Conservation (phyloP, 805 yeast genomes). For the Lipomyces mesembrius region DNA sequence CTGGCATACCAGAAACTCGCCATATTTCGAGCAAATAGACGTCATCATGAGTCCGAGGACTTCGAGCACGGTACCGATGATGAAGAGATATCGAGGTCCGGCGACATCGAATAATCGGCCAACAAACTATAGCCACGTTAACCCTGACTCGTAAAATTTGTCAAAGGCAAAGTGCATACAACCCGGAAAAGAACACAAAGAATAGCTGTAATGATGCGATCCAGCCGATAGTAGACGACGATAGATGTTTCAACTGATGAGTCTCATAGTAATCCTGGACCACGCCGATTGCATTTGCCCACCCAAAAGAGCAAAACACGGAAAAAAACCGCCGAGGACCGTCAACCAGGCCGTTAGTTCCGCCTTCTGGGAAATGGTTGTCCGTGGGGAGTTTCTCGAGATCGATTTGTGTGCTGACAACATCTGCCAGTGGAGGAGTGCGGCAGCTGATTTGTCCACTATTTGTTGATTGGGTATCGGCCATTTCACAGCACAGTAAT, state of each 20-base stretch:
- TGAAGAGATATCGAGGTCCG: constrained; percentile 38
- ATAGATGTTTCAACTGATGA: constrained; percentile 35
- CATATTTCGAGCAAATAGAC: background rate
- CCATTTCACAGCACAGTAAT: background rate
- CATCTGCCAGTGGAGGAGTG: background rate
- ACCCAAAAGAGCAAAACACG: constrained; percentile 62
- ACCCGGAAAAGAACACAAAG: constrained; percentile 39
- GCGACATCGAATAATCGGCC: constrained; percentile 44
- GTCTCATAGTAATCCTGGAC: constrained; percentile 43
- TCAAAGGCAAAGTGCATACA: background rate
- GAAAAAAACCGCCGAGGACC: constrained; percentile 61
- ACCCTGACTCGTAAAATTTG: background rate
- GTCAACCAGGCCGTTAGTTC: constrained; percentile 55
- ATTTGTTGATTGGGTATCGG: background rate
- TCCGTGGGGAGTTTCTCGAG: background rate
- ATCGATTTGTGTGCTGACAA: background rate
- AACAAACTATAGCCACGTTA: constrained; percentile 30
- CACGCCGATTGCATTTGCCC: constrained; percentile 44
- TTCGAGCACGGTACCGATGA: constrained; percentile 40
- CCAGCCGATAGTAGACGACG: constrained; percentile 46
- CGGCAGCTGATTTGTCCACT: background rate
- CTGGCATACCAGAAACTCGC: background rate
- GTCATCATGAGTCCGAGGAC: constrained; percentile 44
- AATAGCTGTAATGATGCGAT: constrained; percentile 46
- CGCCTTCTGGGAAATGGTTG: background rate